Conservation (phyloP, 2,329 filamentous ascomycete genomes). For the Botryotinia narcissicola region DNA sequence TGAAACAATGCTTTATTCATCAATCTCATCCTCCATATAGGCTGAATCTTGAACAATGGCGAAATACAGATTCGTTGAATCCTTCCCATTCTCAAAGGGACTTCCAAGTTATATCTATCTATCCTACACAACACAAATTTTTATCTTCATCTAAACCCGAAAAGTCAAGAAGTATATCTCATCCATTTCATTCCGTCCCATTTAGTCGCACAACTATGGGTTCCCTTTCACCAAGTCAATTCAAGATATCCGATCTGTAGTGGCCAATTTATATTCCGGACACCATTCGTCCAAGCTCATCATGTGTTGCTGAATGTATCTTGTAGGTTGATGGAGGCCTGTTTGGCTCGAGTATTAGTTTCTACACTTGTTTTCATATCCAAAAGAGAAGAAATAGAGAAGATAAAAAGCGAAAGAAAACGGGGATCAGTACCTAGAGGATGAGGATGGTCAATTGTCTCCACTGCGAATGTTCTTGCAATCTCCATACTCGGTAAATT, state of each 20-base stretch:
- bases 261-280: slow-evolving; percentile 31
- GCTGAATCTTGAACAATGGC: not conserved
- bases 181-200: not conserved
- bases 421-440: slow-evolving; percentile 30
- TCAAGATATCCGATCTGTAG: slow-evolving; percentile 16
- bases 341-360: not conserved
- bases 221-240: too few species aligned
- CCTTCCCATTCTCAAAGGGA: not conserved
- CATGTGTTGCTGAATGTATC: slow-evolving; percentile 31
- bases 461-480: slow-evolving; percentile 37
- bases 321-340: slow-evolving; percentile 34
- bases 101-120: not conserved
- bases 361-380: too few species aligned
- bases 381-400: not conserved
- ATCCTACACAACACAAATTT: not conserved
- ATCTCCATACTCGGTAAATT: slow-evolving; percentile 36
- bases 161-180: not conserved
- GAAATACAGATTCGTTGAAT: not conserved
- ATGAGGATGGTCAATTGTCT: slow-evolving; percentile 37
- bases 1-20: not conserved
- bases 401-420: not conserved
- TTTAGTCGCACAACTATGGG: not conserved
- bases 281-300: slow-evolving; percentile 32
- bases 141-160: too few species aligned
- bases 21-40: not conserved